These are phyloP conservation scores for Endocarpon pusillum DNA, from an alignment of 495 filamentous ascomycete genomes.

Conservation along the genomic window DNA sequence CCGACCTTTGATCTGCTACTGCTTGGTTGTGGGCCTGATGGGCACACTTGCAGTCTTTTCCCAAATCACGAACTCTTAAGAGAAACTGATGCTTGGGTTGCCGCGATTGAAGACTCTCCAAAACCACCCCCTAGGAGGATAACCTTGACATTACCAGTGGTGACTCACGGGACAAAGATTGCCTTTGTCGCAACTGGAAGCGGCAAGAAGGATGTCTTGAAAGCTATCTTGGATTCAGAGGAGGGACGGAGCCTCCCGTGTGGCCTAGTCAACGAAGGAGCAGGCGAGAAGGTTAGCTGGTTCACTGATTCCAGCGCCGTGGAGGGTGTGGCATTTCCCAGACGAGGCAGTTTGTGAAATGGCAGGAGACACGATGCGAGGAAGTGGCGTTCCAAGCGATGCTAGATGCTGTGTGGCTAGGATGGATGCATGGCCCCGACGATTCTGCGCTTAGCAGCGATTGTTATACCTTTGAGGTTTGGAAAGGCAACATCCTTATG, in stretches of 20 bases:
- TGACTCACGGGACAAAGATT: conserved; percentile 64
- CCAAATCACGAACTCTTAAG: conserved; percentile 74
- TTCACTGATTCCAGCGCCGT: conserved; percentile 76
- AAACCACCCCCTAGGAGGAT: conserved; percentile 87
- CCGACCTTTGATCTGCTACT: conserved; percentile 90
- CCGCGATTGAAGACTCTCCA: conserved; percentile 75
- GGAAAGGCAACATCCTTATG: too few relatives aligned
- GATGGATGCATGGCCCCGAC: too few relatives aligned
- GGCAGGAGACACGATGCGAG: too few relatives aligned
- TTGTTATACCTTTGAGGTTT: too few relatives aligned
- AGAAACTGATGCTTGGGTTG: conserved; percentile 84
- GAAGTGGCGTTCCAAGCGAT: too few relatives aligned
- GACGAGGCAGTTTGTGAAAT: conserved; percentile 36
- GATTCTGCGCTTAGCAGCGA: too few relatives aligned
- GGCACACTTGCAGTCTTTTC: conserved; percentile 93
- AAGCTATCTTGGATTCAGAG: conserved; percentile 71
- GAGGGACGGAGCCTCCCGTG: conserved; percentile 64
- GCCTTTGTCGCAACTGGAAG: conserved; percentile 83
- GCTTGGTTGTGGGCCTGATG: conserved; percentile 85
- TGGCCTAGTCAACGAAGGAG: conserved; percentile 67
- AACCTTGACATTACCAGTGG: conserved; percentile 78
- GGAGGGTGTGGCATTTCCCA: conserved; percentile 67
- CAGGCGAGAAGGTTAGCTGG: conserved; percentile 79
- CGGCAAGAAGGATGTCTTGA: conserved; percentile 80
- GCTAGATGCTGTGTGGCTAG: too few relatives aligned